Percentiles rank a stretch among this genome's conserved stretches.
phyloP scores from a whole-genome alignment of 768 basidiomycete genomes.

The Rossbeevera mucosa region DNA sequence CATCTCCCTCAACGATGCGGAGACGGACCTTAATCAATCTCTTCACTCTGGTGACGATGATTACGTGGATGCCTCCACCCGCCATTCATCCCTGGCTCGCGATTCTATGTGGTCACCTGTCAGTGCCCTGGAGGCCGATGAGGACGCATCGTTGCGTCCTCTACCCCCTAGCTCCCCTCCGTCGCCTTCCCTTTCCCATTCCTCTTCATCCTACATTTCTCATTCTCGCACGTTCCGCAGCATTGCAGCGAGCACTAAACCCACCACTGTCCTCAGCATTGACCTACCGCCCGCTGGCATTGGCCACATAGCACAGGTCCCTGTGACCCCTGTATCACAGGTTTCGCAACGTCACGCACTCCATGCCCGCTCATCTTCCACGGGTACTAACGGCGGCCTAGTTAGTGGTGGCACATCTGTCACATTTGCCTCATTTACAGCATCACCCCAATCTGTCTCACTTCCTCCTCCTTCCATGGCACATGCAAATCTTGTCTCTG shows the following conservation, averaged over 20 bases:
- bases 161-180: constrained; percentile 85
- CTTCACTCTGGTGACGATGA: constrained; percentile 35
- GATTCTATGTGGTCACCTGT: constrained; percentile 79
- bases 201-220: constrained; percentile 80
- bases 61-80: constrained; percentile 45
- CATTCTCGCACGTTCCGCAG: constrained; percentile 78
- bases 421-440: constrained; percentile 68
- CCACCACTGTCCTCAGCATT: constrained; percentile 89
- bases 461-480: constrained; percentile 37
- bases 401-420: constrained; percentile 54
- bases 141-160: constrained; percentile 89
- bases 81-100: constrained; percentile 56
- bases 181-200: constrained; percentile 80
- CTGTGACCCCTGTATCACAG: constrained; percentile 53
- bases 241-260: constrained; percentile 86
- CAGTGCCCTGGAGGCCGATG: constrained; percentile 80
- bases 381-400: constrained; percentile 43
- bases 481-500: constrained; percentile 21
- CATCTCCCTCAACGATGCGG: constrained; percentile 61
- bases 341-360: constrained; percentile 46
- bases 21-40: constrained; percentile 39
- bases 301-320: constrained; percentile 89
- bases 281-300: constrained; percentile 77
- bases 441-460: constrained; percentile 41
- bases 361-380: constrained; percentile 60